Conservation (phyloP, 2,329 filamentous ascomycete genomes). For the Fusarium annulatum region DNA sequence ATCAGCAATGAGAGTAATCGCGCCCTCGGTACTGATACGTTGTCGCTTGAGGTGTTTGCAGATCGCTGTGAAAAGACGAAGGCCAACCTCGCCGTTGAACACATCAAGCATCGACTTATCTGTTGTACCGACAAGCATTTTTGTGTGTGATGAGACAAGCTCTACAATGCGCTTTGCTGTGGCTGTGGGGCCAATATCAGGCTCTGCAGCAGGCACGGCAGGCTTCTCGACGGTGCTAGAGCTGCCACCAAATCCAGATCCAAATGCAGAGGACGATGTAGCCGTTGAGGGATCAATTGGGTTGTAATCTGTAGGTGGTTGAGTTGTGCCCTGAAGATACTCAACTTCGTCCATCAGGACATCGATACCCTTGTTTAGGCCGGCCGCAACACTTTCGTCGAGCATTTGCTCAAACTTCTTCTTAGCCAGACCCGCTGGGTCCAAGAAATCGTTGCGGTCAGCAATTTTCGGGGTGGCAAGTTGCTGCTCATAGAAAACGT, state of each 20-base stretch:
- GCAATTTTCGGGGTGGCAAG: slow-evolving; percentile 83
- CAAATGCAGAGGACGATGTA: slow-evolving; percentile 32
- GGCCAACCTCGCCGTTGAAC: slow-evolving; percentile 96
- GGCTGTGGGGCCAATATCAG: slow-evolving; percentile 74
- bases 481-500: slow-evolving; percentile 98
- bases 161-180: slow-evolving; percentile 86
- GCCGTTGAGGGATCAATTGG: slow-evolving; percentile 59
- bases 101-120: slow-evolving; percentile 99
- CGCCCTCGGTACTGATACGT: slow-evolving; percentile 88
- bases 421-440: slow-evolving; percentile 92
- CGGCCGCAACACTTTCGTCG: slow-evolving; percentile 94
- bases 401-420: slow-evolving; percentile 99
- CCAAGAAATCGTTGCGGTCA: slow-evolving; percentile 93
- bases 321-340: slow-evolving; percentile 89
- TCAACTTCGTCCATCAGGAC: slow-evolving; percentile 99
- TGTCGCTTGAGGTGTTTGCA: slow-evolving; percentile 99
- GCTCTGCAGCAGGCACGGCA: slow-evolving; percentile 50
- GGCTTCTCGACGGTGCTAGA: slow-evolving; percentile 37
- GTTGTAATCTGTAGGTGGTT: slow-evolving; percentile 90
- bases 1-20: slow-evolving; percentile 93
- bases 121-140: slow-evolving; percentile 92
- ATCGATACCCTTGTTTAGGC: slow-evolving; percentile 96
- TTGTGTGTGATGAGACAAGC: slow-evolving; percentile 87
- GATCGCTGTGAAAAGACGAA: slow-evolving; percentile 88
- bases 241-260: slow-evolving; percentile 20